phyloP scores from a whole-genome alignment of 148 eudicot species.

The Rhododendron molle region DNA sequence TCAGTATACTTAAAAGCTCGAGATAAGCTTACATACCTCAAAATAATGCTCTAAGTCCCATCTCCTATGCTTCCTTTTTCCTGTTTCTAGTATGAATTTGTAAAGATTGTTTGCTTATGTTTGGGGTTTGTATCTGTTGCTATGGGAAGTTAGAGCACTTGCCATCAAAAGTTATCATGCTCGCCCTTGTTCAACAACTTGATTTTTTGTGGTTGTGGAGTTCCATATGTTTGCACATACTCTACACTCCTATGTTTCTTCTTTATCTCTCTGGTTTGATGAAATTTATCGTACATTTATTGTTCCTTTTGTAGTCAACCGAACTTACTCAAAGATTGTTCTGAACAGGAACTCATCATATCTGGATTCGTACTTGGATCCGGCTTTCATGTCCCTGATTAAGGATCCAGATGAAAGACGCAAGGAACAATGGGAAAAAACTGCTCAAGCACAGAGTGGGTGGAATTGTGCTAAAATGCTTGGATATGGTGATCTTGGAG shows the following conservation, averaged over 20 bases:
- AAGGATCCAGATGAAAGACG: constrained; percentile 97
- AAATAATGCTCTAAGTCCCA: not conserved
- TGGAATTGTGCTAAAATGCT: constrained; percentile 73
- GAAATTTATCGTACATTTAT: not conserved
- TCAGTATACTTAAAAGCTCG: constrained; percentile 27
- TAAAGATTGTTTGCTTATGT: not conserved
- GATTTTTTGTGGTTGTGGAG: not conserved
- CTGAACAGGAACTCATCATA: constrained; percentile 67
- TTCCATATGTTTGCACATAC: not conserved
- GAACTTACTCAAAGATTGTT: constrained; percentile 4
- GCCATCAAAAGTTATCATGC: not conserved
- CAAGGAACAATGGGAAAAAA: constrained; percentile 90
- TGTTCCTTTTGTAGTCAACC: constrained; percentile 7
- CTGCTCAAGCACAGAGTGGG: constrained; percentile 81
- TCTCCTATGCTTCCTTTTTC: not conserved
- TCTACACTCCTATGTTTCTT: not conserved
- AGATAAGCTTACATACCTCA: not conserved
- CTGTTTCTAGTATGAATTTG: not conserved
- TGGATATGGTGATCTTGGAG: constrained; percentile 86
- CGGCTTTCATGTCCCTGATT: constrained; percentile 93
- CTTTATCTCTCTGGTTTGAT: not conserved
- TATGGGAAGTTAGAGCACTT: not conserved
- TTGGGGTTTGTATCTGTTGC: not conserved
- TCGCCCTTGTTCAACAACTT: not conserved
- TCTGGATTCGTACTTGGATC: constrained; percentile 90